phyloP scores from a whole-genome alignment of 2,329 filamentous ascomycete genomes.

The Pleochaeta shiraiana region DNA sequence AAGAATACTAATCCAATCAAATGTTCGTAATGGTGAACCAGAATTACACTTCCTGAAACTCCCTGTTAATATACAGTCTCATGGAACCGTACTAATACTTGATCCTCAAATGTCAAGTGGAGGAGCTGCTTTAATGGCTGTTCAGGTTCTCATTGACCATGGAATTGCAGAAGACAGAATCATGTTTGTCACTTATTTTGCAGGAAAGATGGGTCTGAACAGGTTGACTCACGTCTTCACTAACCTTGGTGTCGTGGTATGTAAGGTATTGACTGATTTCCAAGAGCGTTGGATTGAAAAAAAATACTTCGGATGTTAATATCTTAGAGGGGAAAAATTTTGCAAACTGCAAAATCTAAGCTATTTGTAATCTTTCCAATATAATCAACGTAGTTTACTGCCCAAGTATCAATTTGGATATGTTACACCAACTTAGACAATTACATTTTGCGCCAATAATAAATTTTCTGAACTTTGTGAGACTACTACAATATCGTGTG shows the following conservation, averaged over 20 bases:
- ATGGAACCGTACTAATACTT: slow-evolving; percentile 66
- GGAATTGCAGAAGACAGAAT: slow-evolving; percentile 70
- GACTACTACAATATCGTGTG: no score
- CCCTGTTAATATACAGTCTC: slow-evolving; percentile 45
- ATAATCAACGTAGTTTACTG: no score
- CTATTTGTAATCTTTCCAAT: no score
- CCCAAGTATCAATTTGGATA: no score
- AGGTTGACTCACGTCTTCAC: slow-evolving; percentile 78
- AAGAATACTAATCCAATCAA: slow-evolving; percentile 76
- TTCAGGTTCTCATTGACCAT: slow-evolving; percentile 87
- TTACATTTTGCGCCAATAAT: no score
- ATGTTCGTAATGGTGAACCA: slow-evolving; percentile 65
- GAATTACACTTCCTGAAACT: slow-evolving; percentile 81
- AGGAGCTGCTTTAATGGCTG: slow-evolving; percentile 73
- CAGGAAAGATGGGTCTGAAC: slow-evolving; percentile 65
- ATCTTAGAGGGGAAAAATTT: neutral
- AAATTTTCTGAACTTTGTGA: no score
- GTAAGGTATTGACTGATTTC: slow-evolving; percentile 57
- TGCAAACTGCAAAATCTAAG: no score
- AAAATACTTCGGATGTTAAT: slow-evolving; percentile 9
- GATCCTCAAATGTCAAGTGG: slow-evolving; percentile 93
- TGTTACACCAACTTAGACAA: no score
- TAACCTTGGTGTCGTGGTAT: slow-evolving; percentile 66
- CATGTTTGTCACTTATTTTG: slow-evolving; percentile 82
- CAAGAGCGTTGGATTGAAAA: slow-evolving; percentile 35